These are phyloP conservation scores for Colletotrichum chrysophilum DNA, from an alignment of 2,329 filamentous ascomycete genomes.

Conservation along the genomic window DNA sequence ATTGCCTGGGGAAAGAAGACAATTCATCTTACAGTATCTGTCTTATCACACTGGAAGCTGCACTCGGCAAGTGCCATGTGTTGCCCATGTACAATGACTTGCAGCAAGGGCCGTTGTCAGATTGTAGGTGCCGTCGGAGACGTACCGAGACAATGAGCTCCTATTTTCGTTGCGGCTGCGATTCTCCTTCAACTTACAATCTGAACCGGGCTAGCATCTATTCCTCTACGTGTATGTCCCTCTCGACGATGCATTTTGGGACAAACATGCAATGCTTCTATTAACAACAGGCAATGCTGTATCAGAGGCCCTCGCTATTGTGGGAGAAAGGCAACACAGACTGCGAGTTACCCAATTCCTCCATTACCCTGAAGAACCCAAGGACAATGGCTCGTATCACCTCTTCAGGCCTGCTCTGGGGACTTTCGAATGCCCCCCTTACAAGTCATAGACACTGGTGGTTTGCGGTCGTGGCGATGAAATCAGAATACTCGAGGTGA, in stretches of 20 bases:
- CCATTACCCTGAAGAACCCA: background rate
- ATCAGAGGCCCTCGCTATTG: background rate
- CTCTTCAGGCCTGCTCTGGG: background rate
- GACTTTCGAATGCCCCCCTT: background rate
- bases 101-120: background rate
- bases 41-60: background rate
- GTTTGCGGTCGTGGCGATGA: background rate
- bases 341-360: background rate
- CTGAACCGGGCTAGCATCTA: background rate
- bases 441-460: background rate
- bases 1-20: background rate
- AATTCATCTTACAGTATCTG: background rate
- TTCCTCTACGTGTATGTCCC: background rate
- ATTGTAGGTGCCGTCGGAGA: background rate
- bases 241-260: background rate
- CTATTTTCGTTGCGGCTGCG: background rate
- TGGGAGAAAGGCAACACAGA: background rate
- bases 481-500: background rate
- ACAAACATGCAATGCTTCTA: background rate
- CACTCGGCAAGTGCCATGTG: background rate
- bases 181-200: background rate
- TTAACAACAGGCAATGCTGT: background rate
- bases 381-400: background rate
- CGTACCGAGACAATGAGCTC: background rate
- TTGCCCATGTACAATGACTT: constrained; percentile 11